phyloP scores from a whole-genome alignment of 805 yeast genomes.

The Nakazawaea wyomingensis region DNA sequence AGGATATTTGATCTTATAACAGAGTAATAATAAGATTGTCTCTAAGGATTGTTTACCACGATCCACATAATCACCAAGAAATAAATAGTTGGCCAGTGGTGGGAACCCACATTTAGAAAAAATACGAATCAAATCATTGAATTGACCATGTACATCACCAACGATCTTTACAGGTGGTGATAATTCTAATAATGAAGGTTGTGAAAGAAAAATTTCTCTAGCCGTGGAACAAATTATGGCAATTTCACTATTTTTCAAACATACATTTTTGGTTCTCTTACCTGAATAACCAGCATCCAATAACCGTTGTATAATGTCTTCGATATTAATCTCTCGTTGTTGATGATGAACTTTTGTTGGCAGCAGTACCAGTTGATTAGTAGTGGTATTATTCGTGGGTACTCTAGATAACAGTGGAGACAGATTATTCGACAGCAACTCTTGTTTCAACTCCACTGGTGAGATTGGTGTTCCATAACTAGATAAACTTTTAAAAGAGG shows the following conservation, averaged over 20 bases:
- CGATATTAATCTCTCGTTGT: constrained; percentile 48
- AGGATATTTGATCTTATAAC: constrained; percentile 95
- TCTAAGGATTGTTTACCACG: constrained; percentile 95
- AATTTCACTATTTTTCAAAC: constrained; percentile 87
- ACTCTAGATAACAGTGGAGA: constrained; percentile 6
- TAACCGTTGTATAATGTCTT: constrained; percentile 83
- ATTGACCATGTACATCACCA: constrained; percentile 97
- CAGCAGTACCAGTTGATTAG: neutral
- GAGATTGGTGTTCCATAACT: constrained; percentile 9
- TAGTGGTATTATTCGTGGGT: constrained; percentile 3
- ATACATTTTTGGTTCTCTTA: constrained; percentile 82
- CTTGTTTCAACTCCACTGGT: constrained; percentile 4
- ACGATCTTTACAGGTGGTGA: constrained; percentile 84
- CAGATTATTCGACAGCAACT: neutral
- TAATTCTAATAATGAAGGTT: constrained; percentile 84
- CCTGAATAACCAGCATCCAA: constrained; percentile 96
- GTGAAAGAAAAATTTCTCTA: constrained; percentile 82
- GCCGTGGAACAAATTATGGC: constrained; percentile 82
- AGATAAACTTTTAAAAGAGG: constrained; percentile 10
- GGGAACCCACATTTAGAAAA: constrained; percentile 97
- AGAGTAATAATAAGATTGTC: constrained; percentile 78
- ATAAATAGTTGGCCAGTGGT: constrained; percentile 86
- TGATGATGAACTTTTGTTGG: neutral
- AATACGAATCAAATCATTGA: constrained; percentile 81
- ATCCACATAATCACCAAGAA: constrained; percentile 95